Conservation (phyloP, 2,329 filamentous ascomycete species). For the Colletotrichum brevisporum region DNA sequence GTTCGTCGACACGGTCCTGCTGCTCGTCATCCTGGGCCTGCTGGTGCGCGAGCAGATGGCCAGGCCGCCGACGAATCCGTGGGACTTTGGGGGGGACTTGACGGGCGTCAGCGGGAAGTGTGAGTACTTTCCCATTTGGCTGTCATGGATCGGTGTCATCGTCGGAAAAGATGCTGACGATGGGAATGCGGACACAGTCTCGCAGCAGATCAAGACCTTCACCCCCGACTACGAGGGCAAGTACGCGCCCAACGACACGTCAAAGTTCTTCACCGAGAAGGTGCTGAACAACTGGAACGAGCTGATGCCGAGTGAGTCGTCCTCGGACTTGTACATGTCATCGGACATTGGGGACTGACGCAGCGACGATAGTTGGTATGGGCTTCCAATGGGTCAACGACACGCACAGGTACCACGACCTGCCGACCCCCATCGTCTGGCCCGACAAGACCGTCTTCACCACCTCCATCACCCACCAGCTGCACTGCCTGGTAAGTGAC, state of each 20-base stretch:
- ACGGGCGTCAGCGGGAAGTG: slow-evolving; percentile 53
- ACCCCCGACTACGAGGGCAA: slow-evolving; percentile 48
- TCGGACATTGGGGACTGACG: slow-evolving; percentile 16
- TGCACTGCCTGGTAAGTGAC: slow-evolving; percentile 56
- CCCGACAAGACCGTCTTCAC: slow-evolving; percentile 56
- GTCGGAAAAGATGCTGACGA: too few relatives aligned
- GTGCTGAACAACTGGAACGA: slow-evolving; percentile 54
- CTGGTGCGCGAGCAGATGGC: slow-evolving; percentile 48
- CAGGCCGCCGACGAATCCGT: slow-evolving; percentile 42
- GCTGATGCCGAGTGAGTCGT: slow-evolving; percentile 52
- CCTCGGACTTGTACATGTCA: too few relatives aligned
- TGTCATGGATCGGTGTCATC: too few relatives aligned
- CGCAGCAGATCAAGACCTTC: slow-evolving; percentile 56
- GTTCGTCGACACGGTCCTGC: slow-evolving; percentile 50
- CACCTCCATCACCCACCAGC: slow-evolving; percentile 59
- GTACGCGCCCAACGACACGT: slow-evolving; percentile 56
- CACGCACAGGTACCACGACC: slow-evolving; percentile 53
- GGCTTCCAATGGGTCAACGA: slow-evolving; percentile 57
- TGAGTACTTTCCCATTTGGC: too few relatives aligned
- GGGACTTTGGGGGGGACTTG: slow-evolving; percentile 54
- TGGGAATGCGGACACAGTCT: slow-evolving; percentile 47
- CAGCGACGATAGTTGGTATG: slow-evolving; percentile 48
- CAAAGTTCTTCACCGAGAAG: slow-evolving; percentile 56
- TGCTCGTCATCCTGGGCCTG: slow-evolving; percentile 50
- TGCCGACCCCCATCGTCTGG: slow-evolving; percentile 53